Evolutionary conservation across 176 grass and related monocot species (phyloP).

Genomic region (Guadua angustifolia): DNA sequence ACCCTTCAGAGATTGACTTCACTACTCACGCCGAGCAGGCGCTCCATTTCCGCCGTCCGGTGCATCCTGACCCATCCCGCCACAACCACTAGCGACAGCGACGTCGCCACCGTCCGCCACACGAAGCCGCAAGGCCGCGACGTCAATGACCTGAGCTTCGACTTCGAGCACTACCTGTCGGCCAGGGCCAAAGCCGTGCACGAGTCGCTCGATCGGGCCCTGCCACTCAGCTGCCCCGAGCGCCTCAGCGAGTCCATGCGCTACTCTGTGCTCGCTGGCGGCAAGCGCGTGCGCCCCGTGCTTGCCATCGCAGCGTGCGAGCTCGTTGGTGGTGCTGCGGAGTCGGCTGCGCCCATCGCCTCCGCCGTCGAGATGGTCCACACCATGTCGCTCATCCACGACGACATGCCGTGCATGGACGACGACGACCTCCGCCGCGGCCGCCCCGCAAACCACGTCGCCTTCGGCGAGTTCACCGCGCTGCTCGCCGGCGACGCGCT

Average conservation of each 20-base stretch:
- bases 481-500: conserved; percentile 60
- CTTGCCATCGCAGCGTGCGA: conserved; percentile 59
- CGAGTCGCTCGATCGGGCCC: conserved; percentile 47
- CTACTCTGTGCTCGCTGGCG: conserved; percentile 61
- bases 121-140: neutral
- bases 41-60: neutral
- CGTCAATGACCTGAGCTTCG: neutral
- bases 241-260: conserved; percentile 50
- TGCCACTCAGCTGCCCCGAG: conserved; percentile 3
- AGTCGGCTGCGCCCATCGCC: conserved; percentile 36
- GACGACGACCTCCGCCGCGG: conserved; percentile 60
- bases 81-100: neutral
- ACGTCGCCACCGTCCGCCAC: neutral
- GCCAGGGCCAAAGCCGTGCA: conserved; percentile 37
- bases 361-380: conserved; percentile 72
- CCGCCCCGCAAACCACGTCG: conserved; percentile 44
- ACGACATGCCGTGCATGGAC: conserved; percentile 75
- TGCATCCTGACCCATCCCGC: neutral
- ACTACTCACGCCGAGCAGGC: no score
- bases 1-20: neutral
- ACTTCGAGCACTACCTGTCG: conserved; percentile 50
- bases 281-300: conserved; percentile 64
- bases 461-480: conserved; percentile 49
- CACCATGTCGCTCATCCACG: conserved; percentile 57
- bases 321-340: conserved; percentile 44